Evolutionary conservation across 805 yeast genomes (phyloP).

Genomic region (Clavispora santaluciae): DNA sequence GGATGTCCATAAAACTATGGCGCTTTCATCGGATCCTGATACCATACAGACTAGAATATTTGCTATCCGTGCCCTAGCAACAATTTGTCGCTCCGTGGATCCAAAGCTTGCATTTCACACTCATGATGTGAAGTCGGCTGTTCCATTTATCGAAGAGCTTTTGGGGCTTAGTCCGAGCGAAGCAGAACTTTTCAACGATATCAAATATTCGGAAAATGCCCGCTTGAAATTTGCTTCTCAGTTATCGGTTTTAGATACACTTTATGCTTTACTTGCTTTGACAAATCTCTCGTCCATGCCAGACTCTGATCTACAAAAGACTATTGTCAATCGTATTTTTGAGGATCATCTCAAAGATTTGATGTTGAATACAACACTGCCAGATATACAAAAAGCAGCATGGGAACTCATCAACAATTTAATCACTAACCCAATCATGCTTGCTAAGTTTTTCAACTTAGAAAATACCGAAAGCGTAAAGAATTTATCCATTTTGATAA

Average conservation of each 20-base stretch:
- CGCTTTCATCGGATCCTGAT: conserved; percentile 5
- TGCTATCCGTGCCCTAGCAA: conserved; percentile 42
- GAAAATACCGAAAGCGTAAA: conserved; percentile 31
- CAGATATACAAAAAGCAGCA: conserved; percentile 50
- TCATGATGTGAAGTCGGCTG: conserved; percentile 35
- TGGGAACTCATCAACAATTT: conserved; percentile 64
- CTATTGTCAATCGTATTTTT: conserved; percentile 40
- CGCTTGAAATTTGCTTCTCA: conserved; percentile 16
- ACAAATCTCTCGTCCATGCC: conserved; percentile 57
- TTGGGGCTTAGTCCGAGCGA: conserved; percentile 26
- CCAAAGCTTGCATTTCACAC: conserved; percentile 39
- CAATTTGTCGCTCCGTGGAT: conserved; percentile 40
- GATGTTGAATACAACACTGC: conserved; percentile 31
- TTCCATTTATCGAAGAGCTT: conserved; percentile 47
- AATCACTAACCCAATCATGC: conserved; percentile 34
- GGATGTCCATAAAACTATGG: conserved; percentile 18
- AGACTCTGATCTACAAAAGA: conserved; percentile 35
- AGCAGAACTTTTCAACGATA: not conserved
- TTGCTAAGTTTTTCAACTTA: conserved; percentile 60
- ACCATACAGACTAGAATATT: conserved; percentile 21
- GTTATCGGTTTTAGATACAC: conserved; percentile 38
- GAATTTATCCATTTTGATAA: conserved; percentile 27
- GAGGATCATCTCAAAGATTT: conserved; percentile 44
- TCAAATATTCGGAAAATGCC: not conserved
- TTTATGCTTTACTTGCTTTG: conserved; percentile 57